Evolutionary conservation across 805 yeast species (phyloP), one percentile per base, ranked within the genome.

Genomic region (Candida palmyrensis): DNA sequence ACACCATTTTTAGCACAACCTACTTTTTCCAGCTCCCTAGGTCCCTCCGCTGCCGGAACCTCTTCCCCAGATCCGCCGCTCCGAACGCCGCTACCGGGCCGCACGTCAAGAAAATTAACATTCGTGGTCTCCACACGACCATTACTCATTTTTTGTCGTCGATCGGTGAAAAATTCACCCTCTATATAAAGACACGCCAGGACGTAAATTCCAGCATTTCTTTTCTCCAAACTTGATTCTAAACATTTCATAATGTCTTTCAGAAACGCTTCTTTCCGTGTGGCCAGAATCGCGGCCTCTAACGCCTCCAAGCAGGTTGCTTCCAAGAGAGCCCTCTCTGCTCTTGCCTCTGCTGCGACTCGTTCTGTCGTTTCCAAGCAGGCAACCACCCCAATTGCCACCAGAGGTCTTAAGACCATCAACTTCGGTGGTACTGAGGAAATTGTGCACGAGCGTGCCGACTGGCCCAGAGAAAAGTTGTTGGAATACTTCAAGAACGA

Each of bases 381-480:
- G 40, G 52, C 61, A 31, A 41, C 64, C 59, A 54, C 59, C 36
- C 63, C 73, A 56, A 57, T 70, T 48, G 79, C 81, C 51, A 67
- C 74, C 53, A 86, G 98, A 72, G 97, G 97, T 72, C 63, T 90
- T 59, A 88, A 92, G 78, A 79, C 85, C 72, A 92, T 92, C 74
- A 86, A 87, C 81, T 92, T 92, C 58, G 96, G 87, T 66, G 97
- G 97, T 70, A 77, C 79, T 50, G 86, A 82, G 56, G 98, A 92
- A 77, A 69, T 81, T 51, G 98, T 92, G 51, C 90, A 92, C 76
- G 97, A 92, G 77, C 86, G 98, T 72, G 82, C 88, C 55, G 98
- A 92, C 84, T 92, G 98, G 98, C 98, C 98, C 71, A 77, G 82
- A 66, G 97, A 90, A 73, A 90, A 85, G 76, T 76, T 92, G 58